These are phyloP conservation scores for Penicillium pancosmium DNA, from an alignment of 495 filamentous ascomycete species.

Conservation along the genomic window DNA sequence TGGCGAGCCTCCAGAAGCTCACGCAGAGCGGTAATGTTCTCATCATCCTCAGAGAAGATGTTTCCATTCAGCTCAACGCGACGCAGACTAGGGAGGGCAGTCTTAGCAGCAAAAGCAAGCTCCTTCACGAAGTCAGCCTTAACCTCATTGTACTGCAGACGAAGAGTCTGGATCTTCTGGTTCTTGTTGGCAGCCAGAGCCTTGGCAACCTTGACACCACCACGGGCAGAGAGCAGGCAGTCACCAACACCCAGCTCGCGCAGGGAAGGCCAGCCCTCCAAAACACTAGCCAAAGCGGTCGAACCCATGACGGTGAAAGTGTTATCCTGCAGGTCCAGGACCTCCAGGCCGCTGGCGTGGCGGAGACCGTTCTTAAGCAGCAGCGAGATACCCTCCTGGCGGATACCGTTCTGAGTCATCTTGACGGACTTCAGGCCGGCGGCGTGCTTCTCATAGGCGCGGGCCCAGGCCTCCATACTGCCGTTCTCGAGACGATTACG, in stretches of 20 bases:
- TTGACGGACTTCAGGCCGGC: constrained; percentile 77
- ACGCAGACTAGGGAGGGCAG: constrained; percentile 67
- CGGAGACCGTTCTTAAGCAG: constrained; percentile 77
- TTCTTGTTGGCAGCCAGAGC: constrained; percentile 77
- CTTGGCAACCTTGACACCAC: constrained; percentile 70
- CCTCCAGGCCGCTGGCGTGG: constrained; percentile 62
- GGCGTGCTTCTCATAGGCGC: constrained; percentile 77
- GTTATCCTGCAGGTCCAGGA: constrained; percentile 94
- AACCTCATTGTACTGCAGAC: constrained; percentile 95
- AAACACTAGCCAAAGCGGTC: constrained; percentile 72
- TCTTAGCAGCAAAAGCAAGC: constrained; percentile 64
- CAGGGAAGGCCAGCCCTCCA: constrained; percentile 73
- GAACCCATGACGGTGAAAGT: constrained; percentile 87
- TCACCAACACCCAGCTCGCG: constrained; percentile 87
- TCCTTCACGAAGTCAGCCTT: constrained; percentile 69
- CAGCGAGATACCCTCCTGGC: constrained; percentile 84
- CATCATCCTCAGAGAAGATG: constrained; percentile 86
- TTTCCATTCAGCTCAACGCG: constrained; percentile 95
- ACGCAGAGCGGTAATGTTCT: constrained; percentile 54
- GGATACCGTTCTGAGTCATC: constrained; percentile 98
- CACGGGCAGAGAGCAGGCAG: constrained; percentile 79
- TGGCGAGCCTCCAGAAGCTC: constrained; percentile 57
- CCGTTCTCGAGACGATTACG: constrained; percentile 95
- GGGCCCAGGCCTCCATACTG: constrained; percentile 93
- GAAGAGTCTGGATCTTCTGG: constrained; percentile 72